Base-by-base conservation (phyloP, 306 rosid genomes). In the Carpinus viminea region DNA sequence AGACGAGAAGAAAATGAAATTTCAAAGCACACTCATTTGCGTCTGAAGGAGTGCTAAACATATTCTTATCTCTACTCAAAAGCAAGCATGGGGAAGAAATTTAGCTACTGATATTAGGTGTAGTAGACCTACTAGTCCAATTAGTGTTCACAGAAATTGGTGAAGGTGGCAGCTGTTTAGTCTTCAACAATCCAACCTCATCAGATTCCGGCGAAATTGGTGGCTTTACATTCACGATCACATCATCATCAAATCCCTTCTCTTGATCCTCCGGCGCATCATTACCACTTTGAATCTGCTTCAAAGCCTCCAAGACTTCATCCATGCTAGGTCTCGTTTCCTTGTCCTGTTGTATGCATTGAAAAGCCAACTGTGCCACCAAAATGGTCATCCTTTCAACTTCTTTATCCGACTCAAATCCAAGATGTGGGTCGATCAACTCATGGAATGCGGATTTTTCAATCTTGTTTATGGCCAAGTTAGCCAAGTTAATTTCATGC, bases 281-380 rank as follows among this genome's bases (percentile, higher is more conserved):
- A 0, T 76, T 80, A 54, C 84, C 78, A 66, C 79, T 75, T 52
- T 76, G 82, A 48, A 89, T 87, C 13, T 48, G 81, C 83, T 78
- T 80, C 72, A 91, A 87, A 7, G 73, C 64, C 68, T 83, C 80
- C 81, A 90, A 34, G 4, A 90, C 88, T 76, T 86, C 86, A 51
- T 83, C 87, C 96, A 90, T 91, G 52, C 89, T 82, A 74, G 98
- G 97, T 75, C 98, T 90, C 43, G 86, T 57, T 41, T 88, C 91
- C 82, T 76, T 86, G 85, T 91, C 88, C 82, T 83, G 84, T 76
- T 86, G 93, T 73, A 93, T 72, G 64, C 97, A 93, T 10, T 20
- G 92, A 74, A 89, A 88, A 50, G 94, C 98, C 85, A 93, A 80
- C 53, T 79, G 84, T 2, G 93, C 94, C 34, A 89, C 92, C 20